These are phyloP conservation scores for Annona cherimola DNA, from an alignment of 164 flowering plant genomes.

Conservation along the genomic window DNA sequence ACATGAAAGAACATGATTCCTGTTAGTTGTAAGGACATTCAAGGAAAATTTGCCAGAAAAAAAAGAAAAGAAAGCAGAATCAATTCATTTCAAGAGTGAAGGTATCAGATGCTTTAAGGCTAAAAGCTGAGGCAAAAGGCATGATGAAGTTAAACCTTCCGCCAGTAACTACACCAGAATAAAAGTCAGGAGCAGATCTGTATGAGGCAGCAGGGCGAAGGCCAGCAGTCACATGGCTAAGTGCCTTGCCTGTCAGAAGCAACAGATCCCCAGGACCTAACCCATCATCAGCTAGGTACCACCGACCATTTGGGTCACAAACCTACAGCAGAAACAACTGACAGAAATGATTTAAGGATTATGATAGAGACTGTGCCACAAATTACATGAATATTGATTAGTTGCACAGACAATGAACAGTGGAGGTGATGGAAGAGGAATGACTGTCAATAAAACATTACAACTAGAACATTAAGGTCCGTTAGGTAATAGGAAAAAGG, in stretches of 20 bases:
- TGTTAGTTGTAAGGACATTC: not conserved
- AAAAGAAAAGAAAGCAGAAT: conserved; percentile 1
- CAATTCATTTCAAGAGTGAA: not conserved
- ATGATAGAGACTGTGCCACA: conserved; percentile 2
- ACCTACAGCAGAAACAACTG: conserved; percentile 48
- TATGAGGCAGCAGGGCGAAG: conserved; percentile 81
- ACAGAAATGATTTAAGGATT: conserved; percentile 24
- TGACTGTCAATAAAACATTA: too few relatives aligned
- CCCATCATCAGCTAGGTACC: conserved; percentile 86
- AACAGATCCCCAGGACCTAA: conserved; percentile 70
- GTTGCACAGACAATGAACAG: not conserved
- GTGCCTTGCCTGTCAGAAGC: conserved; percentile 83
- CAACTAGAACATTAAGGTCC: too few relatives aligned
- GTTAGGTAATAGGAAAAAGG: too few relatives aligned
- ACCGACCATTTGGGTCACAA: conserved; percentile 89
- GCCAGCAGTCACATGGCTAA: conserved; percentile 95
- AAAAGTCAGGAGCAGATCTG: conserved; percentile 50
- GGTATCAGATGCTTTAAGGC: not conserved
- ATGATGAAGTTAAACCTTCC: conserved; percentile 49
- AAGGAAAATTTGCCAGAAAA: conserved; percentile 7
- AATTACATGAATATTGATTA: not conserved
- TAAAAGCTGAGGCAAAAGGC: not conserved
- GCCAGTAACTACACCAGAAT: conserved; percentile 28
- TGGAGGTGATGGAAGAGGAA: too few relatives aligned
- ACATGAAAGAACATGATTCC: conserved; percentile 21